Evolutionary conservation across 2,329 filamentous ascomycete species (phyloP), one percentile per base, ranked within the genome.

Genomic region (Aureobasidium sp.): DNA sequence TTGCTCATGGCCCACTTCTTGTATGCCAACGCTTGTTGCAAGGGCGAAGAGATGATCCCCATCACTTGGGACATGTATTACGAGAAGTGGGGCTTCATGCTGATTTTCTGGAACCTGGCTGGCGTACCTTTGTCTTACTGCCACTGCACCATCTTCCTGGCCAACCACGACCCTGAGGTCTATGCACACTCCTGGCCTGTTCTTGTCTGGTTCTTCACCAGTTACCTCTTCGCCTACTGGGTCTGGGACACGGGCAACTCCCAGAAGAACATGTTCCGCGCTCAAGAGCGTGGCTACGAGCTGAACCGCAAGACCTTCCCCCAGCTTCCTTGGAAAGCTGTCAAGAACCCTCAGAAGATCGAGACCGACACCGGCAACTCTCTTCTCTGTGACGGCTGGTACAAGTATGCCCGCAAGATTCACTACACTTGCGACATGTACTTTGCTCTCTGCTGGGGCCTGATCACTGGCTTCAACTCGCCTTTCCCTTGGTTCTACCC

Each of bases 1-100:
- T 73, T 95, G 38, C 72, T 95, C 59, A 84, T 95, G 80, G 90
- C 90, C 1, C 89, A 95, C 71, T 95, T 86, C 71, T 78, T 95
- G 40, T 95, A 95, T 64, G 88, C 89, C 66, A 93, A 94, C 68
- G 89, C 90, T 50, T 95, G 90, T 74, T 83, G 85, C 61, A 95
- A 95, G 74, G 90, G 86, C 42, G 90, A 95, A 71, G 88, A 95
- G 71, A 80, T 89, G 66, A 95, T 95, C 69, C 80, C 89, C 55
- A 86, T 86, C 7, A 93, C 88, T 45, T 95, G 90, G 83, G 90
- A 95, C 64, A 95, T 95, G 85, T 95, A 94, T 76, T 91, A 89
- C 63, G 90, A 95, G 77, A 95, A 95, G 74, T 90, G 88, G 81
- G 90, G 90, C 49, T 95, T 95, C 76, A 95, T 95, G 90, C 80